Evolutionary conservation across 2,329 filamentous ascomycete species (phyloP), one percentile per base, ranked within the genome.

Genomic region (Penicillium sp.): DNA sequence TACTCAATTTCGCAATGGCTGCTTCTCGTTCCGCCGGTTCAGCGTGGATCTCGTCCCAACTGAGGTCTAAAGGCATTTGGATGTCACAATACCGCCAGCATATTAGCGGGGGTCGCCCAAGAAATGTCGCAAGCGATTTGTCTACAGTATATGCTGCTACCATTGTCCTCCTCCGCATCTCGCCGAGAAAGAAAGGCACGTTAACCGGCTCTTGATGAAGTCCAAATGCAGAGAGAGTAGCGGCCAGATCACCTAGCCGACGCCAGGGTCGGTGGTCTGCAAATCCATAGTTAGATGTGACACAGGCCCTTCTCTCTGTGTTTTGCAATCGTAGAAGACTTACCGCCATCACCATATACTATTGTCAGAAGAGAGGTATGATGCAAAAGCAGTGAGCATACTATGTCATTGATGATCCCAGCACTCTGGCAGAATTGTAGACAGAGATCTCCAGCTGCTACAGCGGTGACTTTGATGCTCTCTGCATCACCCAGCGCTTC

Each of bases 251-350:
- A 16, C 78, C 78, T 4, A 81, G 63, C 44, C 71, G 74, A 31
- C 75, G 69, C 78, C 78, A 81, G 0, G 76, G 74, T 22, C 73
- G 68, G 45, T 77, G 78, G 56, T 78, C 78, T 79, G 13, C 10
- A 11, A 11, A 4, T 35, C 5, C 22, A 27, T 27, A 1, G 11
- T 27, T n/a, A 45, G 29, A 37, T 19, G 7, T 33, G 21, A 27
- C 16, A 22, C 11, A 11, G 24, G 10, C n/a, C 10, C 16, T n/a
- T 21, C 2, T n/a, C n/a, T 2, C 4, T 22, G 9, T 19, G n/a
- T n/a, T 22, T 19, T 21, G 10, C 4, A 21, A 13, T 13, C 4
- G 19, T 13, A 5, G 29, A 27, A 13, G n/a, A 51, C 56, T 14
- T 52, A 68, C 58, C 55, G 42, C 59, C 49, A 46, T 69, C 65